phyloP scores from a whole-genome alignment of 169 alveolate genomes.

The Toxoplasma gondii region DNA sequence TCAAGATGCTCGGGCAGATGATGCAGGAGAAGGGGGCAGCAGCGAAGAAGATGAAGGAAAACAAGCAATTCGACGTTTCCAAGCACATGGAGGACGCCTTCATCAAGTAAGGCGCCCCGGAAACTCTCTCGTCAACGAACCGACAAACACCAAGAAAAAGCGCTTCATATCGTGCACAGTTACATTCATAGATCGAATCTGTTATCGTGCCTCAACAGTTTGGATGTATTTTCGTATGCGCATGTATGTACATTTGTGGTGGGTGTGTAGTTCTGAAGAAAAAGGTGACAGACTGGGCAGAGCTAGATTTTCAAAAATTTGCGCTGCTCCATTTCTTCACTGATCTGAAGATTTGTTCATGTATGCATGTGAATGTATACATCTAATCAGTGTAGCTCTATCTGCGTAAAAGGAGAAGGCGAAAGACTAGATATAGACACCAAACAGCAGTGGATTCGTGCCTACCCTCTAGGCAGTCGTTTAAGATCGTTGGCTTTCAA shows the following conservation, averaged over 20 bases:
- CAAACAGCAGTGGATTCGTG: too few relatives aligned
- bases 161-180: not conserved
- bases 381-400: not conserved
- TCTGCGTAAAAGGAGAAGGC: too few relatives aligned
- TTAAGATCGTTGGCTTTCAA: too few relatives aligned
- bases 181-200: not conserved
- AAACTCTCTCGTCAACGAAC: not conserved
- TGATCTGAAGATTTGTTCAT: not conserved
- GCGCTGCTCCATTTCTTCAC: too few relatives aligned
- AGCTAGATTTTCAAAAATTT: too few relatives aligned
- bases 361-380: not conserved
- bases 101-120: constrained; percentile 3
- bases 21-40: not conserved
- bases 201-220: too few relatives aligned
- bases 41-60: not conserved
- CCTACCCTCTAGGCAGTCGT: too few relatives aligned
- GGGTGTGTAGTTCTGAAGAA: too few relatives aligned
- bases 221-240: not conserved
- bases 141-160: not conserved
- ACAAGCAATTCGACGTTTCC: constrained; percentile 21
- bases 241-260: not conserved
- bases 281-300: too few relatives aligned
- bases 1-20: not conserved
- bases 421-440: too few relatives aligned
- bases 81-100: constrained; percentile 40